Base-by-base conservation (phyloP, 768 basidiomycete genomes). In the Termitomyces sp. region DNA sequence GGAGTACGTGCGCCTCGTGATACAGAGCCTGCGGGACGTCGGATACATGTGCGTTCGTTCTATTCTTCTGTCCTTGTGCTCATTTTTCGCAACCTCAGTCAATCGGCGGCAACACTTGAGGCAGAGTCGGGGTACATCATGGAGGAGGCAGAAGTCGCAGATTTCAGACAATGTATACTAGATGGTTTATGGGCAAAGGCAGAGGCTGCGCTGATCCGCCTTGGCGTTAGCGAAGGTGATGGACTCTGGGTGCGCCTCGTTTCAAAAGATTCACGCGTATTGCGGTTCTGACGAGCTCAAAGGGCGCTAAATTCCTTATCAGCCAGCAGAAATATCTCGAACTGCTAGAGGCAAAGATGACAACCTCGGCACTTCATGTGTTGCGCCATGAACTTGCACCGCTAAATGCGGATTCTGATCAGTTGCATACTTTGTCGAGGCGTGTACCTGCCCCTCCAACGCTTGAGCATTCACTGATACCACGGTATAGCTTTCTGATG, bases 241-340 rank as follows among this genome's bases (percentile, higher is more conserved):
- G 79, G 78, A 49, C 74, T 89, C 59, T 82, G 78, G 83, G 90
- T 92, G 70, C 65, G 77, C 70, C 42, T 47, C 43, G 54, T 30
- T 28, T 40, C 12, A n/a, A 45, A 24, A n/a, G 22, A 37, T 26
- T 26, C 37, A 24, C 48, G 50, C 45, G 42, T 58, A 28, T 57
- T 32, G 7, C 32, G 1, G 3, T 14, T 45, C 54, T 61, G 14
- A 60, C 43, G 7, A 34, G 17, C 35, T 50, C 22, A 49, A 37
- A 96, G 88, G 85, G 89, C 63, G 87, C 89, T 21, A 84, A 77
- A 58, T 97, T 95, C 70, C 75, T 95, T 58, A 90, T 99, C 60
- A 87, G 85, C 57, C 87, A 90, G 71, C 97, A 99, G 80, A 95
- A 97, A 73, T 99, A 97, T 70, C 77, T 98, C 41, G 97, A 99